A percentile compares a stretch with the other conserved stretches of the same genome.
Evolutionary conservation across 345 rosid genomes (phyloP).

Genomic region (Mercurialis annua): DNA sequence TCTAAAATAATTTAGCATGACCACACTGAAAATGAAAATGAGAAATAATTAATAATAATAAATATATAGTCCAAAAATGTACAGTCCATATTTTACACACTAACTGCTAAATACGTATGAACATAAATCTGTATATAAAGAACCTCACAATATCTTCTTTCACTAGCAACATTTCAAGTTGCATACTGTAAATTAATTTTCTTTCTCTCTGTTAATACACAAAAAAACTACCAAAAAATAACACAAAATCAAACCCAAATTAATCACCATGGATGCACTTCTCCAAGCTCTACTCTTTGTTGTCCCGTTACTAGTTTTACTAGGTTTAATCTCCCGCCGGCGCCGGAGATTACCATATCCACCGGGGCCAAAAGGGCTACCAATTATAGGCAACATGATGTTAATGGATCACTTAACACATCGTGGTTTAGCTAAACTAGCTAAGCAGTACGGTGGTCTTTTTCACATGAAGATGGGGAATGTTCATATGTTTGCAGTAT

Average conservation of each 20-base stretch:
- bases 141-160: constrained; percentile 4
- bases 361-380: constrained; percentile 86
- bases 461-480: constrained; percentile 76
- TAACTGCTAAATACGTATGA: neutral
- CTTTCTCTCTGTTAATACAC: too few species aligned
- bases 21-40: neutral
- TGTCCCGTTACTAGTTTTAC: constrained; percentile 40
- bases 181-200: constrained; percentile 2
- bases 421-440: constrained; percentile 72
- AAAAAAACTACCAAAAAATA: neutral
- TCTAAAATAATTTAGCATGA: neutral
- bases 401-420: constrained; percentile 95
- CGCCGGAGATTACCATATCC: constrained; percentile 57
- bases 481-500: constrained; percentile 64
- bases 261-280: constrained; percentile 20
- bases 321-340: constrained; percentile 32
- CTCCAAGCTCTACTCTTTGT: constrained; percentile 25
- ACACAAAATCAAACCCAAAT: too few species aligned
- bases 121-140: constrained; percentile 29
- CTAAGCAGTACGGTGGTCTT: constrained; percentile 70
- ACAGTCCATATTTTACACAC: neutral
- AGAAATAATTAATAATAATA: neutral
- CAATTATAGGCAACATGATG: constrained; percentile 78
- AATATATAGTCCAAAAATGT: too few species aligned
- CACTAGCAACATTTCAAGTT: constrained; percentile 29